Conservation (phyloP, 1,284 basidiomycete genomes). For the Fomitiporia mediterranea region DNA sequence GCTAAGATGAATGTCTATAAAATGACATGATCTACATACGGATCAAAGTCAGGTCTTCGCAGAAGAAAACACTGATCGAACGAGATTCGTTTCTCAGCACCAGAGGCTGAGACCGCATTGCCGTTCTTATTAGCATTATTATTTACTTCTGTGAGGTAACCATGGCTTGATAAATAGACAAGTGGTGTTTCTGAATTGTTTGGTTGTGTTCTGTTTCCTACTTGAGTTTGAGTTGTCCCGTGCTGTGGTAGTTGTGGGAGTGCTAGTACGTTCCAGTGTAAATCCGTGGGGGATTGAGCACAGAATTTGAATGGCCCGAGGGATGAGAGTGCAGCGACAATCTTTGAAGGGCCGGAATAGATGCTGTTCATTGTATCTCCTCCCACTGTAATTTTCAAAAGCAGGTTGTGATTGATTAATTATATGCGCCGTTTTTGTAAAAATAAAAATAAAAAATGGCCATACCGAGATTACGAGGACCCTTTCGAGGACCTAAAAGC, state of each 20-base stretch:
- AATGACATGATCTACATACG: too few species aligned
- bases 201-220: too few species aligned
- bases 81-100: slow-evolving; percentile 11
- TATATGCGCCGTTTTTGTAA: too few species aligned
- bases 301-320: slow-evolving; percentile 16
- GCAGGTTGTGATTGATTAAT: too few species aligned
- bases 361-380: too few species aligned
- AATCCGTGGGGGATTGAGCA: slow-evolving; percentile 1
- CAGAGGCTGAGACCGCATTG: too few species aligned
- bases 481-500: slow-evolving; percentile 15
- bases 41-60: neutral
- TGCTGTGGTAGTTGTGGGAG: neutral
- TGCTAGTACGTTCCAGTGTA: slow-evolving; percentile 12
- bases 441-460: too few species aligned
- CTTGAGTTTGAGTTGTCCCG: neutral
- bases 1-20: too few species aligned
- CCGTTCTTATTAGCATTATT: neutral
- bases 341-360: slow-evolving; percentile 10
- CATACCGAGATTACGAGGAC: slow-evolving; percentile 15
- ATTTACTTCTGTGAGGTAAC: slow-evolving; percentile 4
- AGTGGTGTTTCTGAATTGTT: neutral
- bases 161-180: slow-evolving; percentile 12
- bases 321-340: slow-evolving; percentile 4
- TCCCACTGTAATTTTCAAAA: too few species aligned
- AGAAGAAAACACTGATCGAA: slow-evolving; percentile 19